Conservation (phyloP, 495 filamentous ascomycete species). For the Evansstolkia leycettana region DNA sequence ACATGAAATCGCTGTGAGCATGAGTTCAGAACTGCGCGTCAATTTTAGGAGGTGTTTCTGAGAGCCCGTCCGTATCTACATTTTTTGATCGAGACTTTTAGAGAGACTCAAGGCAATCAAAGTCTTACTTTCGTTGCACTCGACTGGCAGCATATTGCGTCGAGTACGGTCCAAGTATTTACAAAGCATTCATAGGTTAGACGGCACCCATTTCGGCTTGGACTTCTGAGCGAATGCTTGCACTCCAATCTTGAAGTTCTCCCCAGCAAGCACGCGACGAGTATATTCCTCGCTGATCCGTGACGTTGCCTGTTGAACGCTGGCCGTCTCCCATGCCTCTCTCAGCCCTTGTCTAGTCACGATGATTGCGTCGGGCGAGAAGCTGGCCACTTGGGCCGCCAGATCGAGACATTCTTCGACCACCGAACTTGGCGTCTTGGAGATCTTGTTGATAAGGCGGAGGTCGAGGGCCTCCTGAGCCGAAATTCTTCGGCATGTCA, state of each 20-base stretch:
- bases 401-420: constrained; percentile 16
- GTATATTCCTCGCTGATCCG: constrained; percentile 41
- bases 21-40: too few relatives aligned
- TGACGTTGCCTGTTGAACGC: constrained; percentile 48
- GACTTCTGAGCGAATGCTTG: constrained; percentile 64
- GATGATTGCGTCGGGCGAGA: constrained; percentile 59
- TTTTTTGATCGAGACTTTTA: too few relatives aligned
- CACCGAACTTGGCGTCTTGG: constrained; percentile 36
- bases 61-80: too few relatives aligned
- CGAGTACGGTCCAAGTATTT: too few relatives aligned
- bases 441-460: constrained; percentile 51
- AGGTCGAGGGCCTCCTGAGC: constrained; percentile 46
- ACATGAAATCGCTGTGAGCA: too few relatives aligned
- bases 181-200: too few relatives aligned
- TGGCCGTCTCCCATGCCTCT: constrained; percentile 50
- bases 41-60: too few relatives aligned
- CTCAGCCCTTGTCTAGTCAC: constrained; percentile 51
- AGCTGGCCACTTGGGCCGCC: constrained; percentile 16
- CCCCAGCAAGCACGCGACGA: constrained; percentile 42
- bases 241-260: constrained; percentile 67
- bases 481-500: constrained; percentile 43
- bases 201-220: constrained; percentile 51
- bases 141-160: too few relatives aligned
- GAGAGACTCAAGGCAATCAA: too few relatives aligned
- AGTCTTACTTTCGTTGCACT: too few relatives aligned